Base-by-base conservation (phyloP, 768 basidiomycete genomes). In the Boletus speciosus region DNA sequence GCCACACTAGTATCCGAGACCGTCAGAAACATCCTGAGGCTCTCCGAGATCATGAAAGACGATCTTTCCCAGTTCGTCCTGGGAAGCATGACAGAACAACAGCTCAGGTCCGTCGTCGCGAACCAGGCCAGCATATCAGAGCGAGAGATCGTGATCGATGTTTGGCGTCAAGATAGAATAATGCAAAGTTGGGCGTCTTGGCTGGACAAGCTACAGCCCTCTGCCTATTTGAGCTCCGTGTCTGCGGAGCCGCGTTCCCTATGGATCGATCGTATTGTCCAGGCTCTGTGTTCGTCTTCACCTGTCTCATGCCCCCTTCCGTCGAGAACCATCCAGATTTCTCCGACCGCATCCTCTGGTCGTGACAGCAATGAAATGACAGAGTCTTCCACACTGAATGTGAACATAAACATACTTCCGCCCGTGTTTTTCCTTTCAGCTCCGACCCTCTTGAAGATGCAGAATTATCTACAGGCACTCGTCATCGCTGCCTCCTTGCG, bases 391-490 rank as follows among this genome's bases (percentile, higher is more conserved):
- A 35, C 38, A 9, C 16, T 19, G 19, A 19, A 19, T 19, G 19
- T 12, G 23, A 25, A 23, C 9, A 51, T n/a, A 6, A 85, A 88
- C 55, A 53, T 58, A 21, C 73, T 90, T 15, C 87, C 88, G 1
- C 85, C 86, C 0, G 80, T 82, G 34, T 80, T 89, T 56, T 81
- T 88, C 61, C 82, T 89, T 64, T 75, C 75, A 1, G 62, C 74
- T 5, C 82, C 82, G 2, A 66, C 74, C 6, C 72, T 89, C 0
- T 64, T 85, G 40, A 78, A 77, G 62, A 61, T 82, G 12, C 88
- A 90, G 66, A 87, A 90, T 58, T 79, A 81, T 59, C 67, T 89
- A 6, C 88, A 90, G 63, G 88, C 86, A 5, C 74, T 88, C 11
- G 76, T 85, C 15, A 83, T 89, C 32, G 73, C 81, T 23, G 85